Conservation (phyloP, 768 basidiomycete species). For the Favolaschia claudopus region DNA sequence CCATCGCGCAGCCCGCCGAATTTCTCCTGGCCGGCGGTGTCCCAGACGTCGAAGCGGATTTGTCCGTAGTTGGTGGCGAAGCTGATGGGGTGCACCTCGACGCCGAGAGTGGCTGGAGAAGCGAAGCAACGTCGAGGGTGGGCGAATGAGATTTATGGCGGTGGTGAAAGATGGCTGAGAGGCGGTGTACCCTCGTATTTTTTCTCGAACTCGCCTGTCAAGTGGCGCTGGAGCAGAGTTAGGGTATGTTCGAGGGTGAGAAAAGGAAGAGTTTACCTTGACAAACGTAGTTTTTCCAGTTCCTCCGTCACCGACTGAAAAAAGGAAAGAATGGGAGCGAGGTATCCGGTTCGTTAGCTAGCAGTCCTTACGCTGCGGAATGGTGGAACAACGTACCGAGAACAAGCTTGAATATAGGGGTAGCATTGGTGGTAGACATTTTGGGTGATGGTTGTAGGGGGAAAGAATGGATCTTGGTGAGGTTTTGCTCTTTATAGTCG, state of each 20-base stretch:
- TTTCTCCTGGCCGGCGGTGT: slow-evolving; percentile 99
- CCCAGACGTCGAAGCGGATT: slow-evolving; percentile 99
- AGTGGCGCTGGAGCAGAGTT: slow-evolving; percentile 81
- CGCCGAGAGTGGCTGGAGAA: slow-evolving; percentile 92
- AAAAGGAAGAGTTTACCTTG: slow-evolving; percentile 65
- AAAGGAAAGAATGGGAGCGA: slow-evolving; percentile 62
- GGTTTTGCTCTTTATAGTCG: too few relatives aligned
- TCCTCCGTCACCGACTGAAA: slow-evolving; percentile 91
- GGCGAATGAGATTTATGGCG: slow-evolving; percentile 21
- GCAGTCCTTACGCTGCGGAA: slow-evolving; percentile 11
- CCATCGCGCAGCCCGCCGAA: slow-evolving; percentile 98
- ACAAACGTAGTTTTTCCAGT: slow-evolving; percentile 99
- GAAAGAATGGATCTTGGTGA: too few relatives aligned
- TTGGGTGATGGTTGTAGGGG: too few relatives aligned
- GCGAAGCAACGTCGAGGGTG: slow-evolving; percentile 24
- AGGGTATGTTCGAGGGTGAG: slow-evolving; percentile 53
- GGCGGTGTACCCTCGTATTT: slow-evolving; percentile 90
- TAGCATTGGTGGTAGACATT: too few relatives aligned
- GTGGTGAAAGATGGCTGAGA: slow-evolving; percentile 17
- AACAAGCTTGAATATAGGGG: slow-evolving; percentile 99
- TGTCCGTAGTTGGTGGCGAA: slow-evolving; percentile 99
- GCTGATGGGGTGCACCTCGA: slow-evolving; percentile 95
- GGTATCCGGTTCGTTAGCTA: slow-evolving; percentile 39
- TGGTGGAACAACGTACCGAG: slow-evolving; percentile 72
- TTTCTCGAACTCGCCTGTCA: slow-evolving; percentile 99